A percentile compares a stretch with the other conserved stretches of the same genome.
These are phyloP conservation scores for Dysphania ambrosioides DNA, from an alignment of 148 eudicot genomes.

Conservation along the genomic window DNA sequence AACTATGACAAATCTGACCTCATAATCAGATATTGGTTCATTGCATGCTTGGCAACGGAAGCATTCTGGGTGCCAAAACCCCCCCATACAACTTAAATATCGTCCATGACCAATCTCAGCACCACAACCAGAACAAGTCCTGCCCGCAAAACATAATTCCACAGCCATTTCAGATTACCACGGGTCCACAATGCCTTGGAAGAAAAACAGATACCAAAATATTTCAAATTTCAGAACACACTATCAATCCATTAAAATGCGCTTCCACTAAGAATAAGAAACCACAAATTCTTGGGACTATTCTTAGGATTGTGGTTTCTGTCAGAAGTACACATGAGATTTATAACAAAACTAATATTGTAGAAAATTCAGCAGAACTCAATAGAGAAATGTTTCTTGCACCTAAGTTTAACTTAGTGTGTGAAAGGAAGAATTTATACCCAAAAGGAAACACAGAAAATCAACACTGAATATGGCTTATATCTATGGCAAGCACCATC, in stretches of 20 bases:
- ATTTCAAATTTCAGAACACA: neutral
- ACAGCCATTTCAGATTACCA: slow-evolving; percentile 13
- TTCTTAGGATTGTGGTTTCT: neutral
- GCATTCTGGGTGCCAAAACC: slow-evolving; percentile 93
- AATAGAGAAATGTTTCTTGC: neutral
- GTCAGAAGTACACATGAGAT: neutral
- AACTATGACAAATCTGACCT: slow-evolving; percentile 48
- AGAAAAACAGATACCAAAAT: neutral
- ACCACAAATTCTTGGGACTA: neutral
- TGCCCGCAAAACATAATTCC: slow-evolving; percentile 26
- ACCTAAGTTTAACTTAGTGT: neutral
- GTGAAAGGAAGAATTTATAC: neutral
- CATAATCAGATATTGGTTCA: slow-evolving; percentile 76
- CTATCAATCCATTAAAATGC: neutral
- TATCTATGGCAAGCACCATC: neutral
- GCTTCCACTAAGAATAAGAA: neutral
- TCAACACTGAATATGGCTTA: neutral
- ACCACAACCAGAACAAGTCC: slow-evolving; percentile 80
- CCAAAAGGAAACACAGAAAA: neutral
- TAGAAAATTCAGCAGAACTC: neutral
- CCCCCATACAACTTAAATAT: slow-evolving; percentile 87
- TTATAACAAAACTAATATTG: neutral
- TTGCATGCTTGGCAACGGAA: slow-evolving; percentile 78
- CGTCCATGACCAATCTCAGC: slow-evolving; percentile 82
- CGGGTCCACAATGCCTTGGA: neutral